These are phyloP conservation scores for Spergularia marina DNA, from an alignment of 148 eudicot genomes.

Conservation along the genomic window DNA sequence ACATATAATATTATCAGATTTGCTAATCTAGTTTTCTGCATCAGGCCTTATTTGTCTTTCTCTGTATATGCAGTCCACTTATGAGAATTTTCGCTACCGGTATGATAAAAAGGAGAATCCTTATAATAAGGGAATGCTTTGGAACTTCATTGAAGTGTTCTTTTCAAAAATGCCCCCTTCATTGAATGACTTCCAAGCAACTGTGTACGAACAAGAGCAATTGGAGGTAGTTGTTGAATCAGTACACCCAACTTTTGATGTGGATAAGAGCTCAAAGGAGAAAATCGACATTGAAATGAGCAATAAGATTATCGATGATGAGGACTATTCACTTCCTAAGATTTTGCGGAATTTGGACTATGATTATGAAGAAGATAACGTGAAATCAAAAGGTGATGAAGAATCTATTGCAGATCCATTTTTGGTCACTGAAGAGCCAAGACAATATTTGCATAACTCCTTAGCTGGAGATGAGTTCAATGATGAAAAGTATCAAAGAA, in stretches of 20 bases:
- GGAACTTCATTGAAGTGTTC: slow-evolving; percentile 60
- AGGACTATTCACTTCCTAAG: slow-evolving; percentile 64
- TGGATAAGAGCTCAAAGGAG: slow-evolving; percentile 55
- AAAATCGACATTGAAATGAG: slow-evolving; percentile 79
- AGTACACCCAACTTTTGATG: slow-evolving; percentile 30
- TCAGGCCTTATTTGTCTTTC: slow-evolving; percentile 11
- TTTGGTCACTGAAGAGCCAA: slow-evolving; percentile 37
- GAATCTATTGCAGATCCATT: slow-evolving; percentile 40
- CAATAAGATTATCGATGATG: slow-evolving; percentile 34
- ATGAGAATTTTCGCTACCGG: slow-evolving; percentile 85
- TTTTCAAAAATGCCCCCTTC: slow-evolving; percentile 61
- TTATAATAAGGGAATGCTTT: slow-evolving; percentile 48
- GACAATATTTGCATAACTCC: slow-evolving; percentile 32
- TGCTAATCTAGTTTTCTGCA: slow-evolving; percentile 9
- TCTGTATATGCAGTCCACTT: slow-evolving; percentile 69
- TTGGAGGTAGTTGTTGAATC: slow-evolving; percentile 34
- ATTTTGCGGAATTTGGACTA: slow-evolving; percentile 70
- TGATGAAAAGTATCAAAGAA: slow-evolving; percentile 38
- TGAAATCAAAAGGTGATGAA: slow-evolving; percentile 41
- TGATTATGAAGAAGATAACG: slow-evolving; percentile 55
- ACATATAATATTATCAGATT: neutral
- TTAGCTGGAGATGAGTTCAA: slow-evolving; percentile 42
- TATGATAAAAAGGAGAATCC: slow-evolving; percentile 87
- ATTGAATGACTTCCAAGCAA: slow-evolving; percentile 58
- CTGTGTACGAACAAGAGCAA: slow-evolving; percentile 50